Evolutionary conservation across 2,329 filamentous ascomycete species (phyloP).

Genomic region (Fusarium irregulare): DNA sequence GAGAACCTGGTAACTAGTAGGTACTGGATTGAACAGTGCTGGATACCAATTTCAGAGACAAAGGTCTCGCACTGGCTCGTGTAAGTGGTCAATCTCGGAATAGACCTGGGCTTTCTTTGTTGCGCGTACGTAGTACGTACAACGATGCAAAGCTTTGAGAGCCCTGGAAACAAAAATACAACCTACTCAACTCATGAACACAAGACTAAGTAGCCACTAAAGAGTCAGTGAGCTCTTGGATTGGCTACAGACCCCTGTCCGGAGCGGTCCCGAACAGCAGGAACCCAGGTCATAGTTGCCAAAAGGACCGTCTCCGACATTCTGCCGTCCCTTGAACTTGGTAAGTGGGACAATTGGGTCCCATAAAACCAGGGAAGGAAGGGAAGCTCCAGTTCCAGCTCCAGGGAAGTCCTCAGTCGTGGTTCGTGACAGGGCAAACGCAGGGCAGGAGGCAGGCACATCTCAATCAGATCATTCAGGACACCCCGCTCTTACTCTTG

Average conservation of each 20-base stretch:
- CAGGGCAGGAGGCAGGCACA: background rate
- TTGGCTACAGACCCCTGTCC: slow-evolving; percentile 2
- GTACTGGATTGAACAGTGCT: background rate
- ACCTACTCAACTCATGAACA: slow-evolving; percentile 13
- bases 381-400: background rate
- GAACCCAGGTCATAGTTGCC: slow-evolving; percentile 24
- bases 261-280: slow-evolving; percentile 33
- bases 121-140: background rate
- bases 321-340: slow-evolving; percentile 24
- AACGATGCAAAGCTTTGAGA: background rate
- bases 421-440: slow-evolving; percentile 1
- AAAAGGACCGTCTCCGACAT: slow-evolving; percentile 30
- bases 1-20: slow-evolving; percentile 10
- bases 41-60: slow-evolving; percentile 8
- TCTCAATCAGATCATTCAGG: slow-evolving; percentile 34
- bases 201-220: slow-evolving; percentile 8
- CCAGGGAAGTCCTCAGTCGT: background rate
- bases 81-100: slow-evolving; percentile 1
- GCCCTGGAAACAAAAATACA: slow-evolving; percentile 14
- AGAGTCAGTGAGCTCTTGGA: slow-evolving; percentile 13
- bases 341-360: slow-evolving; percentile 18
- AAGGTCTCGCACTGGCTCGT: slow-evolving; percentile 4
- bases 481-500: slow-evolving; percentile 12
- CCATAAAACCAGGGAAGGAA: slow-evolving; percentile 7
- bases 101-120: background rate